These are phyloP conservation scores for Bruguiera hainesii DNA, from an alignment of 441 rosid species.

Conservation along the genomic window DNA sequence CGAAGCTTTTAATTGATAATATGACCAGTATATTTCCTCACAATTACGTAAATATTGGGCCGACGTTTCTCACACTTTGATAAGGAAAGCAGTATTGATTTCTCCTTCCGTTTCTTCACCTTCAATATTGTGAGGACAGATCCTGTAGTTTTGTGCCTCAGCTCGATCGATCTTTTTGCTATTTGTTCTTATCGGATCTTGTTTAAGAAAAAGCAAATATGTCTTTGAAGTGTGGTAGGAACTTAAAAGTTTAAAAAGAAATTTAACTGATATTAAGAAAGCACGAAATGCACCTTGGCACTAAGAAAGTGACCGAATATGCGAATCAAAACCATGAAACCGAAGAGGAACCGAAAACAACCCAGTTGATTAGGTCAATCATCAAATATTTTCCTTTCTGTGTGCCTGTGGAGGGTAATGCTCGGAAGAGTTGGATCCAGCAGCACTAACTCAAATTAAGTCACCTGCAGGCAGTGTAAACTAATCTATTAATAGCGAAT, in stretches of 20 bases:
- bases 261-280: no score
- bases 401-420: slow-evolving; percentile 14
- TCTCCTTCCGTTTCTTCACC: no score
- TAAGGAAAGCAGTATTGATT: no score
- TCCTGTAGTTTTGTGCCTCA: slow-evolving; percentile 5
- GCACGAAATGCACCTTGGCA: no score
- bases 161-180: neutral
- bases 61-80: no score
- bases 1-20: no score
- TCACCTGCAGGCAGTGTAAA: neutral
- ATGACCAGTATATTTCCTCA: no score
- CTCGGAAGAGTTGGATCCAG: slow-evolving; percentile 33
- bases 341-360: neutral
- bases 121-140: neutral
- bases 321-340: no score
- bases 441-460: slow-evolving; percentile 26
- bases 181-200: slow-evolving; percentile 3
- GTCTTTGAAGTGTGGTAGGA: no score
- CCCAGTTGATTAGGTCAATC: neutral
- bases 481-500: slow-evolving; percentile 1
- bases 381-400: neutral
- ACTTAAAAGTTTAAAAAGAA: no score
- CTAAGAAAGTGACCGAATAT: no score
- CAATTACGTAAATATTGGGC: no score
- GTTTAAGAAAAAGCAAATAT: neutral